A percentile compares a stretch with the other conserved stretches of the same genome.
Conservation (phyloP, 2,329 filamentous ascomycete genomes). For the Arthrocladium fulminans region DNA sequence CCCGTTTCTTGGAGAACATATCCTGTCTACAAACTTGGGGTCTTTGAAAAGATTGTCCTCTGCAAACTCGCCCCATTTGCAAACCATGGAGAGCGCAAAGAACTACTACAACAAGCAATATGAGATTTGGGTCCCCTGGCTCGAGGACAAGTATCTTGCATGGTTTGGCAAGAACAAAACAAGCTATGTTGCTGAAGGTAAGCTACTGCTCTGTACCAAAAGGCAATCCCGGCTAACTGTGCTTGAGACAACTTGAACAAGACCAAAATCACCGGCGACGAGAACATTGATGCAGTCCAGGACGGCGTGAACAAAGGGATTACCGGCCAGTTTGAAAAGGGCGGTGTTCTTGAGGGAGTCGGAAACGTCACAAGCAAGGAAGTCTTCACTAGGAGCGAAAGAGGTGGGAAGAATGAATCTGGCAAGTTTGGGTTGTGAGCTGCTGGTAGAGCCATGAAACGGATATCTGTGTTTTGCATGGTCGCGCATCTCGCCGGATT, state of each 20-base stretch:
- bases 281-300: constrained; percentile 60
- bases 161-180: constrained; percentile 72
- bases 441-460: neutral
- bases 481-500: too few species aligned
- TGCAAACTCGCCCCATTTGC: too few species aligned
- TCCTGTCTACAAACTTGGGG: too few species aligned
- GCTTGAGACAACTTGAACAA: constrained; percentile 56
- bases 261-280: constrained; percentile 59
- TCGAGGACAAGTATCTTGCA: constrained; percentile 62
- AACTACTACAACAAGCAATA: constrained; percentile 63
- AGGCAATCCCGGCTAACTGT: neutral
- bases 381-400: constrained; percentile 22
- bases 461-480: too few species aligned
- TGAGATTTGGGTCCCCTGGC: constrained; percentile 67
- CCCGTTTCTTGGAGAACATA: too few species aligned
- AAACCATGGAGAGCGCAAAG: constrained; percentile 49
- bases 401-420: constrained; percentile 45
- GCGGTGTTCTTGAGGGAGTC: constrained; percentile 43
- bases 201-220: neutral
- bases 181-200: constrained; percentile 60
- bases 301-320: constrained; percentile 57
- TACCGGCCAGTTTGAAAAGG: constrained; percentile 57
- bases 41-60: too few species aligned
- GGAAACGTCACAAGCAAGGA: constrained; percentile 25
- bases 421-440: constrained; percentile 26